A percentile compares a stretch with the other conserved stretches of the same genome.
Conservation (phyloP, 768 basidiomycete species). For the Sporobolomyces roseus region DNA sequence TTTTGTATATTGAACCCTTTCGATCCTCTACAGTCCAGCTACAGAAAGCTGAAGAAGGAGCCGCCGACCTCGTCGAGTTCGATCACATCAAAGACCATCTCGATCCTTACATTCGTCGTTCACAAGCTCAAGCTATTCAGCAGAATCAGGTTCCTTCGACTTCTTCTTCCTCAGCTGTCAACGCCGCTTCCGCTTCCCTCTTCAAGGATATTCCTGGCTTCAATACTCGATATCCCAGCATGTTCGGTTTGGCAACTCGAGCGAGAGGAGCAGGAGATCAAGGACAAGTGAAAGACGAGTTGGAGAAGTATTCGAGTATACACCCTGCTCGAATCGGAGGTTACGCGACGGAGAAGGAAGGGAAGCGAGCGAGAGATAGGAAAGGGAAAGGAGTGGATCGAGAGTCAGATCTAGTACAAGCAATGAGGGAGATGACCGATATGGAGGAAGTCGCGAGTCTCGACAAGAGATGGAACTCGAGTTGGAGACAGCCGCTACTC, state of each 20-base stretch:
- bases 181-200: slow-evolving; percentile 78
- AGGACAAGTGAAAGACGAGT: slow-evolving; percentile 45
- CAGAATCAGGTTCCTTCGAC: slow-evolving; percentile 24
- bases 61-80: slow-evolving; percentile 79
- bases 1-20: neutral
- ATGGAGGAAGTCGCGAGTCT: slow-evolving; percentile 63
- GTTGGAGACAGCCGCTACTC: slow-evolving; percentile 68
- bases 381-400: slow-evolving; percentile 39
- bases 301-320: slow-evolving; percentile 42
- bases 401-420: slow-evolving; percentile 60
- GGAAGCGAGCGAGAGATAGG: neutral
- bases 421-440: slow-evolving; percentile 56
- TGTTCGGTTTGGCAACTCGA: slow-evolving; percentile 22
- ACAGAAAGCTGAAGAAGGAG: slow-evolving; percentile 82
- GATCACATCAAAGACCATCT: slow-evolving; percentile 95
- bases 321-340: slow-evolving; percentile 8
- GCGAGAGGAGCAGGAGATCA: slow-evolving; percentile 28
- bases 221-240: slow-evolving; percentile 31
- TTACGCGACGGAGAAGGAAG: slow-evolving; percentile 8
- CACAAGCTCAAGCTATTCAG: slow-evolving; percentile 37
- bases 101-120: slow-evolving; percentile 77
- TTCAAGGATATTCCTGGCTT: slow-evolving; percentile 63
- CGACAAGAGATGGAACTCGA: slow-evolving; percentile 74
- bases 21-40: slow-evolving; percentile 66
- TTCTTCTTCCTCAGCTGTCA: slow-evolving; percentile 51